Evolutionary conservation across 2,329 filamentous ascomycete genomes (phyloP).

Genomic region (Ascochyta koolunga): DNA sequence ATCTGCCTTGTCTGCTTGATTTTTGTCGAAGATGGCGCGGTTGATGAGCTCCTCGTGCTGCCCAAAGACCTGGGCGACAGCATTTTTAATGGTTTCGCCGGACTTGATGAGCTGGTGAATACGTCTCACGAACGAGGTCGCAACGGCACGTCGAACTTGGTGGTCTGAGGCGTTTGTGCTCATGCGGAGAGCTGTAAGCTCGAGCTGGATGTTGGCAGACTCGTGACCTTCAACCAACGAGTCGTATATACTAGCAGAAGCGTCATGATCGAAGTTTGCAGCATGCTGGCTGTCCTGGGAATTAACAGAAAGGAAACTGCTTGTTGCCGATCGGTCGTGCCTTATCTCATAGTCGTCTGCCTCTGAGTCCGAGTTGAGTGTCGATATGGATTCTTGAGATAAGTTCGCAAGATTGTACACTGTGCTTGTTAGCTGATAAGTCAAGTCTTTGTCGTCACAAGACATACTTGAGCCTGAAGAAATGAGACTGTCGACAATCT

Average conservation of each 20-base stretch:
- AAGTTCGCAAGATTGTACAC: slow-evolving; percentile 60
- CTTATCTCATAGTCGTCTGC: slow-evolving; percentile 52
- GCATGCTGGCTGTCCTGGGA: slow-evolving; percentile 63
- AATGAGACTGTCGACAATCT: slow-evolving; percentile 51
- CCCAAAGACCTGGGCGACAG: slow-evolving; percentile 50
- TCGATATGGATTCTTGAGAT: slow-evolving; percentile 66
- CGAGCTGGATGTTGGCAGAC: slow-evolving; percentile 86
- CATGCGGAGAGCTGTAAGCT: slow-evolving; percentile 92
- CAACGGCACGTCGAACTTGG: slow-evolving; percentile 85
- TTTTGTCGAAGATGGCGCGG: slow-evolving; percentile 64
- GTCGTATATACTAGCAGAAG: slow-evolving; percentile 84
- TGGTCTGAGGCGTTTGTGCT: slow-evolving; percentile 87
- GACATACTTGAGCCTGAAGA: slow-evolving; percentile 43
- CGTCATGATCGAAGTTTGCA: slow-evolving; percentile 82
- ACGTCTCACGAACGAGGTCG: slow-evolving; percentile 81
- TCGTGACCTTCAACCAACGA: slow-evolving; percentile 74
- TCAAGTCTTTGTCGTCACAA: neutral
- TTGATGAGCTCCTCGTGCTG: slow-evolving; percentile 66
- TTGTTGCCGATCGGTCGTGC: slow-evolving; percentile 65
- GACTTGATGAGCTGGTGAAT: slow-evolving; percentile 71
- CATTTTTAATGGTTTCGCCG: slow-evolving; percentile 47
- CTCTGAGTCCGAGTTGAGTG: slow-evolving; percentile 61
- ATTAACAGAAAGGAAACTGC: slow-evolving; percentile 75
- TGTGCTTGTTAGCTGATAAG: slow-evolving; percentile 26
- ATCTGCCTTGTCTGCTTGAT: slow-evolving; percentile 62